Conservation (phyloP, 176 grass and related monocot species). For the maize (Zea mays) region Zm-B73-REFERENCE-NAM-5.0 NC_050101.1:73123001-73123500, state of each 20-base stretch:
- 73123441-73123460: background rate
- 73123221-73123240: conserved; percentile 28
- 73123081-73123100: conserved; percentile 68
- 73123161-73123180: background rate
- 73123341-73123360: conserved; percentile 6
- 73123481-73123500: conserved; percentile 7
- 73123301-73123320: background rate
- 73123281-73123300: conserved; percentile 29
- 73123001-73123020: conserved; percentile 13
- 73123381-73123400: background rate
- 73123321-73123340: background rate
- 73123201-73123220: conserved; percentile 35
- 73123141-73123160: conserved; percentile 97
- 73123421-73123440: background rate
- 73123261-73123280: conserved; percentile 31
- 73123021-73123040: conserved; percentile 71
- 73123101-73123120: conserved; percentile 75
- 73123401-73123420: background rate
- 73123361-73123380: background rate
- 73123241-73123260: conserved; percentile 35
- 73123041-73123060: conserved; percentile 99
- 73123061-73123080: conserved; percentile 93
- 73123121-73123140: conserved; percentile 94
- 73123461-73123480: background rate
- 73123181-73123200: background rate